Percentiles rank a stretch among this genome's conserved stretches.
These are phyloP conservation scores for Brasenia schreberi DNA, from an alignment of 164 flowering plant genomes.

Conservation along the genomic window DNA sequence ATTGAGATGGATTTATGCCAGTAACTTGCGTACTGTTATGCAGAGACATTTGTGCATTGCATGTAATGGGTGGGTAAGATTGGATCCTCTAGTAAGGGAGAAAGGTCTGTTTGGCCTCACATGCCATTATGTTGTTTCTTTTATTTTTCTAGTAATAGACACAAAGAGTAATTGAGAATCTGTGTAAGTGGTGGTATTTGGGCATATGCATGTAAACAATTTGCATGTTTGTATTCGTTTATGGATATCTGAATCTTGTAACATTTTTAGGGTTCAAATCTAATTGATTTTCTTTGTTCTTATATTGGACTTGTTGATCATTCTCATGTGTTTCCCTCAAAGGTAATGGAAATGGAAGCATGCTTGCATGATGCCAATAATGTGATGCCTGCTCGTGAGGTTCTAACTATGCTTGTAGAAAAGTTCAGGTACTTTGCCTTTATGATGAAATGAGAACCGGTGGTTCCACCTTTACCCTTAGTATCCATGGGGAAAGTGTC, in stretches of 20 bases:
- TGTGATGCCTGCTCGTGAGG: conserved; percentile 60
- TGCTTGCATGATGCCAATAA: conserved; percentile 53
- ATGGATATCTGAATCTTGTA: neutral
- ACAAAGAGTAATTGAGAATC: neutral
- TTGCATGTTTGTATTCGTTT: neutral
- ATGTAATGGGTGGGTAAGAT: too few relatives aligned
- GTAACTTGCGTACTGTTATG: too few relatives aligned
- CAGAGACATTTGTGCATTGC: too few relatives aligned
- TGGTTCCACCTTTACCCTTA: too few relatives aligned
- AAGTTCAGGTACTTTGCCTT: conserved; percentile 55
- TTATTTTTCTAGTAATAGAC: too few relatives aligned
- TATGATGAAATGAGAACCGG: neutral
- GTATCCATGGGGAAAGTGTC: too few relatives aligned
- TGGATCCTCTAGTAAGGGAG: too few relatives aligned
- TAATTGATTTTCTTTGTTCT: neutral
- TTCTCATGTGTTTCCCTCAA: neutral
- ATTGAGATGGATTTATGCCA: too few relatives aligned
- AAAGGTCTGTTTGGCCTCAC: too few relatives aligned
- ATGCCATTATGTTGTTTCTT: too few relatives aligned
- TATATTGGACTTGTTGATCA: neutral
- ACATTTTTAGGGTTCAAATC: neutral
- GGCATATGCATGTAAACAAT: neutral
- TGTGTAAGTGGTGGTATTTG: neutral
- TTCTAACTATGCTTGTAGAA: conserved; percentile 61
- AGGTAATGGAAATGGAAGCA: conserved; percentile 81